phyloP scores from a whole-genome alignment of 305 asterid species.

The Nicotiana rustica region DNA sequence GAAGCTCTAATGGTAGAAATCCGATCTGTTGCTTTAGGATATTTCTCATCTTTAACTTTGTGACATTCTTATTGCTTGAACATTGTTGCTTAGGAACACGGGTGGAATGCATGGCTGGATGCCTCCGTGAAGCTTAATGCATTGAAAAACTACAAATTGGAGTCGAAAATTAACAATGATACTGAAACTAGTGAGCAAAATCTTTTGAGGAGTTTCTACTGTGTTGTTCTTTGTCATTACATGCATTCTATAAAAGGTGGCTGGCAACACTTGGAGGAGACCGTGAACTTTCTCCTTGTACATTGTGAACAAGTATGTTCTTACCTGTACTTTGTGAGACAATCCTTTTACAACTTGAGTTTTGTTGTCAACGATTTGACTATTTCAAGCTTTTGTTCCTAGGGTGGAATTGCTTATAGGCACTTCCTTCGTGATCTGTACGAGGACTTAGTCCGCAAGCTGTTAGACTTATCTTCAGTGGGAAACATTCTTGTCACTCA shows the following conservation, averaged over 20 bases:
- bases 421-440: slow-evolving; percentile 83
- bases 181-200: slow-evolving; percentile 70
- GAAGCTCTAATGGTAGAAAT: slow-evolving; percentile 90
- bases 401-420: slow-evolving; percentile 74
- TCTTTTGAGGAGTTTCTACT: slow-evolving; percentile 74
- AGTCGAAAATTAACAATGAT: slow-evolving; percentile 47
- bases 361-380: slow-evolving; percentile 35
- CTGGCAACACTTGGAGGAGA: slow-evolving; percentile 97
- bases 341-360: slow-evolving; percentile 37
- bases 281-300: slow-evolving; percentile 79
- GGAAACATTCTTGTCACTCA: slow-evolving; percentile 73
- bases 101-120: slow-evolving; percentile 90
- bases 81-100: slow-evolving; percentile 74
- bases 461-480: slow-evolving; percentile 65
- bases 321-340: slow-evolving; percentile 42
- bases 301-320: slow-evolving; percentile 82
- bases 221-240: slow-evolving; percentile 84
- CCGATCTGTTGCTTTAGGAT: slow-evolving; percentile 24
- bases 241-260: slow-evolving; percentile 90
- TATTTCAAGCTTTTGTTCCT: slow-evolving; percentile 43
- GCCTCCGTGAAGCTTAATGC: slow-evolving; percentile 83
- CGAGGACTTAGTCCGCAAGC: slow-evolving; percentile 77
- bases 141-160: slow-evolving; percentile 61
- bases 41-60: slow-evolving; percentile 33
- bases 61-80: slow-evolving; percentile 47